Evolutionary conservation across 176 grass and related monocot species (phyloP).

Genomic region (Aegilops speltoides): DNA sequence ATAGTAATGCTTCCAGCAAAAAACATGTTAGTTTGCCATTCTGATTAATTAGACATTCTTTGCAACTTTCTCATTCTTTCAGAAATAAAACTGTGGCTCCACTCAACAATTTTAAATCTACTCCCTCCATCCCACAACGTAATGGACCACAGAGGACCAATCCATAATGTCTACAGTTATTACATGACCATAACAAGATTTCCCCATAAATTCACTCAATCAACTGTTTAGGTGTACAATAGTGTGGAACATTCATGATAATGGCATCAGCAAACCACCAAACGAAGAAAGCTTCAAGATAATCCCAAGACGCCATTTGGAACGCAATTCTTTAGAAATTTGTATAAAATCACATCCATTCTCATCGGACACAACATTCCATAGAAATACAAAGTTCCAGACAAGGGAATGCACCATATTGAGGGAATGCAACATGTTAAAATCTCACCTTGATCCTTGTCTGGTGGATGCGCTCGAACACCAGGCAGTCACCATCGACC

Average conservation of each 20-base stretch:
- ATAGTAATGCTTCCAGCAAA: neutral
- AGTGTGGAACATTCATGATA: neutral
- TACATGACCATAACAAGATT: neutral
- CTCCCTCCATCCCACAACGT: neutral
- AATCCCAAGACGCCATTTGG: too few relatives aligned
- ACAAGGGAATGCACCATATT: neutral
- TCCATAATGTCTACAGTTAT: neutral
- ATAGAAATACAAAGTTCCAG: neutral
- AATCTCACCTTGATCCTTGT: slow-evolving; percentile 56
- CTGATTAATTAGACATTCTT: neutral
- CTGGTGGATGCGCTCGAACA: slow-evolving; percentile 51
- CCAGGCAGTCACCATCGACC: slow-evolving; percentile 75
- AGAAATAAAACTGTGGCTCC: neutral
- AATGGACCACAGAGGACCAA: neutral
- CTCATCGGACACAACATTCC: neutral
- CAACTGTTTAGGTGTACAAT: neutral
- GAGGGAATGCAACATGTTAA: neutral
- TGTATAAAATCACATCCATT: neutral
- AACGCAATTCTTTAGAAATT: neutral
- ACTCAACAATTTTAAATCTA: neutral
- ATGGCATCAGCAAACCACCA: neutral
- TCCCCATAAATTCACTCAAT: neutral
- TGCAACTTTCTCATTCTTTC: neutral
- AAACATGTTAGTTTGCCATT: neutral
- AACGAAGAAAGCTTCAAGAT: neutral